Conservation (phyloP, 192 early-diverging fungal genomes). For the Entomortierella beljakovae region DNA sequence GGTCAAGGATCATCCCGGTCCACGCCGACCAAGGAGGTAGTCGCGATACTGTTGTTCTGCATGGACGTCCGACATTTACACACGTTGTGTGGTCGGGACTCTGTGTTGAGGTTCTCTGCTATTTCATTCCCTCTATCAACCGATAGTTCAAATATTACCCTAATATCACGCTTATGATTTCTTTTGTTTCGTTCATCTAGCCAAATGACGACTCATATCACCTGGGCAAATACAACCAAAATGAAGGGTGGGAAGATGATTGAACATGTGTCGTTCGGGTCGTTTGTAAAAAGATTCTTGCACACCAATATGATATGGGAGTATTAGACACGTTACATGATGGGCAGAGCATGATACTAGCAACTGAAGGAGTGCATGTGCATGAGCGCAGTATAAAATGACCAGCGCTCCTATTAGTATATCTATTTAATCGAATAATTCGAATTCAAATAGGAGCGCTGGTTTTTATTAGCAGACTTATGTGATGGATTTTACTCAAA, state of each 20-base stretch:
- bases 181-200: neutral
- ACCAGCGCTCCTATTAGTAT: no score
- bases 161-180: neutral
- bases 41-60: constrained; percentile 22
- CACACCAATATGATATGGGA: no score
- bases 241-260: constrained; percentile 1
- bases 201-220: constrained; percentile 8
- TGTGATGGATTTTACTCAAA: no score
- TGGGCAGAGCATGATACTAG: no score
- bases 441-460: no score
- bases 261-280: constrained; percentile 20
- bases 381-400: no score
- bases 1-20: constrained; percentile 16
- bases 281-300: constrained; percentile 22
- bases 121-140: neutral
- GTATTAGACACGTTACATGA: no score
- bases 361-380: no score
- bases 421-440: no score
- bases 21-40: constrained; percentile 16
- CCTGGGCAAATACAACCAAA: constrained; percentile 15
- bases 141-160: neutral
- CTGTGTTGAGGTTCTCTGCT: constrained; percentile 11
- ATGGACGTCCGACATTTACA: constrained; percentile 16
- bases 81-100: constrained; percentile 17
- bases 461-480: no score